Conservation (phyloP, 305 asterid species). For the Fraxinus nigra region DNA sequence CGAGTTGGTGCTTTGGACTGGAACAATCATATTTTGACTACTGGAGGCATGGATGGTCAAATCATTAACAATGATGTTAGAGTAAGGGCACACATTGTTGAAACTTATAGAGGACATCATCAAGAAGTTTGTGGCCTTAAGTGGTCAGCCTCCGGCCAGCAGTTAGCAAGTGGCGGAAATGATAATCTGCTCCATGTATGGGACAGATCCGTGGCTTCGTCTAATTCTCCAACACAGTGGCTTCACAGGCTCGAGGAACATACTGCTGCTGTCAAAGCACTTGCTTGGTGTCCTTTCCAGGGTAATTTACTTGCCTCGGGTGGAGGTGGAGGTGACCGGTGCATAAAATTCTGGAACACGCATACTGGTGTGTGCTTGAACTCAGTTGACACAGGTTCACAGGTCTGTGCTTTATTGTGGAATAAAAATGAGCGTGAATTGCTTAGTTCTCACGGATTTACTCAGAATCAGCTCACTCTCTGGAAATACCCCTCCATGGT, state of each 20-base stretch:
- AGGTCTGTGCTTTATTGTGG: conserved; percentile 52
- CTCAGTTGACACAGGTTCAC: conserved; percentile 10
- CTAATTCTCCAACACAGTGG: conserved; percentile 39
- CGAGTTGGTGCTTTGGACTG: conserved; percentile 36
- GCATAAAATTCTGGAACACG: conserved; percentile 49
- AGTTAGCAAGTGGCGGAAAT: conserved; percentile 51
- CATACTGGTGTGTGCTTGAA: conserved; percentile 53
- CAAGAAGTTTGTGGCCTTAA: conserved; percentile 49
- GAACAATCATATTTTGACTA: conserved; percentile 19
- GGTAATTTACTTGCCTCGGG: conserved; percentile 44
- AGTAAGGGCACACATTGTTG: conserved; percentile 37
- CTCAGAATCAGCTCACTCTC: conserved; percentile 67
- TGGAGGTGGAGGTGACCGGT: conserved; percentile 45
- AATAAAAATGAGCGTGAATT: conserved; percentile 56
- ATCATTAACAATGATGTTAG: conserved; percentile 46
- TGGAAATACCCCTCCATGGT: conserved; percentile 81
- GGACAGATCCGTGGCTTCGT: conserved; percentile 43
- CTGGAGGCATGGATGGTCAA: conserved; percentile 47
- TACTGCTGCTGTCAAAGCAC: conserved; percentile 53
- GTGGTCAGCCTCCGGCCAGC: conserved; percentile 53
- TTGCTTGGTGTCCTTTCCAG: conserved; percentile 56
- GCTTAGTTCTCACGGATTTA: conserved; percentile 73
- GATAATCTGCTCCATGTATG: conserved; percentile 45
- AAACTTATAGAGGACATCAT: conserved; percentile 40
- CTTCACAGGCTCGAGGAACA: conserved; percentile 49